These are phyloP conservation scores for Raphanus sativus DNA, from an alignment of 345 rosid genomes.

Conservation along the genomic window DNA sequence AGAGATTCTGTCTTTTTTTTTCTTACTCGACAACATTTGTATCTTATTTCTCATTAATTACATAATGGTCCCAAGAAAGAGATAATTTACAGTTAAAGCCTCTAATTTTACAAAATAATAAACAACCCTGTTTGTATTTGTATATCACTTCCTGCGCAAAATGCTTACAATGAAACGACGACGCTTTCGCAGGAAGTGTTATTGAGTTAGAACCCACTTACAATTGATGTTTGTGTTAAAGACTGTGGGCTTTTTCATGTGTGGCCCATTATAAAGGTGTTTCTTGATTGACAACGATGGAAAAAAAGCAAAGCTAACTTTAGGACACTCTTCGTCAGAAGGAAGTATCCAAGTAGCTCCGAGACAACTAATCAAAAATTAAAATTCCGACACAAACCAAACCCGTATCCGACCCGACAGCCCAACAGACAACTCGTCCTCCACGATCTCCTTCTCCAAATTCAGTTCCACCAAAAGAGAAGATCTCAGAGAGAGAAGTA, in stretches of 20 bases:
- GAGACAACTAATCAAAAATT: slow-evolving; percentile 9
- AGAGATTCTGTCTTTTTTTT: background rate
- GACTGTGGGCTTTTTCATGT: background rate
- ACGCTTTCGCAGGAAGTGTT: background rate
- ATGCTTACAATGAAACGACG: background rate
- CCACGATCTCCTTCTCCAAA: slow-evolving; percentile 35
- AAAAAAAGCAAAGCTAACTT: too few relatives aligned
- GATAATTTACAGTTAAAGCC: background rate
- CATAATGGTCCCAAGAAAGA: background rate
- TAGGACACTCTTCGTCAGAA: background rate
- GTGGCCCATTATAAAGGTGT: background rate
- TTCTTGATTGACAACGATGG: too few relatives aligned
- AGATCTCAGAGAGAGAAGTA: slow-evolving; percentile 26
- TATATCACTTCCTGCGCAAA: too few relatives aligned
- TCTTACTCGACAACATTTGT: background rate
- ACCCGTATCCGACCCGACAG: slow-evolving; percentile 28
- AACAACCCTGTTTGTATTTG: too few relatives aligned
- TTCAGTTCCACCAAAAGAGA: slow-evolving; percentile 21
- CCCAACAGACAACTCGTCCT: slow-evolving; percentile 33
- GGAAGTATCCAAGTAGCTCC: slow-evolving; percentile 23
- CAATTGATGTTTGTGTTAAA: background rate
- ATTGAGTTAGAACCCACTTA: too few relatives aligned
- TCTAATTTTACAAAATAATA: background rate
- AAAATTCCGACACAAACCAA: background rate
- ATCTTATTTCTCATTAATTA: background rate